Conservation (phyloP, 352 stramenopile genomes). For the Pythium chondricola region DNA sequence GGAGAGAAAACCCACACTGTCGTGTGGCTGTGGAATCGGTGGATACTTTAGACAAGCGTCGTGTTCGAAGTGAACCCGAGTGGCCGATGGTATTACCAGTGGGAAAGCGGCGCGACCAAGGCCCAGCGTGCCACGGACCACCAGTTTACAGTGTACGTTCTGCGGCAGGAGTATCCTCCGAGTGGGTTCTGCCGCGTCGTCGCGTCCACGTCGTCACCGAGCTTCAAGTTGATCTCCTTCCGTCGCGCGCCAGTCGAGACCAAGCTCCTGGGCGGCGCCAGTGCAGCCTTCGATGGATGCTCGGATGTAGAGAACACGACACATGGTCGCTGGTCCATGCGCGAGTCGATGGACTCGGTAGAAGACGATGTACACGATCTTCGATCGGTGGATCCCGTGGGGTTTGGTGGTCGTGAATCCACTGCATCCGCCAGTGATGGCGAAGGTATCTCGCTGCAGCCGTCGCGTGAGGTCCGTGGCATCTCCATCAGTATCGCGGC, state of each 20-base stretch:
- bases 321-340: neutral
- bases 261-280: conserved; percentile 1
- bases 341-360: too few species aligned
- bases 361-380: too few species aligned
- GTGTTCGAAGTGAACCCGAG: conserved; percentile 42
- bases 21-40: neutral
- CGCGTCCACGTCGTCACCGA: conserved; percentile 2
- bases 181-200: conserved; percentile 2
- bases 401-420: too few species aligned
- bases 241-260: conserved; percentile 10
- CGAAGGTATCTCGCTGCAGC: too few species aligned
- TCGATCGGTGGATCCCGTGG: too few species aligned
- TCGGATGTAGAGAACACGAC: neutral
- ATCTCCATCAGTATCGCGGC: too few species aligned
- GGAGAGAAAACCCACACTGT: too few species aligned
- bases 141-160: conserved; percentile 26
- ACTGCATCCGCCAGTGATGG: too few species aligned
- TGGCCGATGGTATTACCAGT: conserved; percentile 62
- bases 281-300: neutral
- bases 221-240: conserved; percentile 17
- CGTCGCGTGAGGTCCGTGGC: too few species aligned
- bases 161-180: neutral
- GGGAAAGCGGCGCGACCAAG: conserved; percentile 55
- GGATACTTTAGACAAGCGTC: neutral
- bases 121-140: conserved; percentile 47